Base-by-base conservation (phyloP, 345 rosid species). In the Geranium rotundifolium region DNA sequence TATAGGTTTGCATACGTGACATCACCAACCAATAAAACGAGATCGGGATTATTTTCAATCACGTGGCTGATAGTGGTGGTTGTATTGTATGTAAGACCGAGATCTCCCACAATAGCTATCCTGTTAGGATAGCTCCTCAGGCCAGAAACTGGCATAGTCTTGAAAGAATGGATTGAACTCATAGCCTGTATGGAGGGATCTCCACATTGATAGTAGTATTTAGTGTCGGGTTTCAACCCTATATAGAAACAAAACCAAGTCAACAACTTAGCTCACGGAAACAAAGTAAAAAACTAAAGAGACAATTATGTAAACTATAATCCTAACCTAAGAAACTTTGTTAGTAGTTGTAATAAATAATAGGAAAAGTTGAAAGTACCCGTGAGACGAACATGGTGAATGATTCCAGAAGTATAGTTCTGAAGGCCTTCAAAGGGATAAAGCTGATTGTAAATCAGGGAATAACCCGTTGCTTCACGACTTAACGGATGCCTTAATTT, bases 61-160 rank as follows among this genome's bases (percentile, higher is more conserved):
- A 90, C 65, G 73, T 83, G 88, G 73, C 46, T 66, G 23, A 87
- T 52, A n/a, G 80, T 80, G 15, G 91, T 78, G 56, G 91, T 83
- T 23, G 89, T 83, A 63, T 93, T 93, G 68, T 86, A 83, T 10
- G 91, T 85, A 59, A 93, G 96, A 41, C 99, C 97, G 49, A 88
- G 76, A 75, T 77, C 96, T 73, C 97, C 99, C 29, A 85, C 84
- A 19, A 93, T 71, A 5, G 81, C 80, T 56, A 93, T 78, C 69
- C 91, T 86, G 62, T 59, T 73, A 0, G 99, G 97, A 41, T 85
- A 93, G 64, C 65, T 74, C 19, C 71, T 63, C 0, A 82, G 73
- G 29, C 71, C 60, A 52, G 91, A 72, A 63, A 71, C 72, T 2
- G 95, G 96, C 97, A 88, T 85, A 19, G 97, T 90, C 62, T 72